phyloP scores from a whole-genome alignment of 192 early-diverging fungal species.

The Coemansia javaensis region DNA sequence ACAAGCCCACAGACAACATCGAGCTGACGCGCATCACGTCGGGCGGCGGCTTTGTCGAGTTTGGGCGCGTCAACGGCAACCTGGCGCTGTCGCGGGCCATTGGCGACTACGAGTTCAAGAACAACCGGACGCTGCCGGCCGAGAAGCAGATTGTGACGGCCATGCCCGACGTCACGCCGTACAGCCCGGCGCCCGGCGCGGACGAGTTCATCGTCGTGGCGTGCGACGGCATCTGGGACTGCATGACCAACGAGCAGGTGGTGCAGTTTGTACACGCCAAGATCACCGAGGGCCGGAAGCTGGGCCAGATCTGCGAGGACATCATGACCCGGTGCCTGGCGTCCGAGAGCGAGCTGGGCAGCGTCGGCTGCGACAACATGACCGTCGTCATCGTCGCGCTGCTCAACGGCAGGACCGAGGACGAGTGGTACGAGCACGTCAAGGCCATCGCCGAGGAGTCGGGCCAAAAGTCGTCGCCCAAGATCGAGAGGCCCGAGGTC shows the following conservation, averaged over 20 bases:
- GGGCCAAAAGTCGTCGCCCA: conserved; percentile 37
- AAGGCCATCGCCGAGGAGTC: conserved; percentile 44
- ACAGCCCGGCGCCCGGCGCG: conserved; percentile 45
- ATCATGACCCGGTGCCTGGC: conserved; percentile 94
- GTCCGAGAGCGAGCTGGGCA: conserved; percentile 77
- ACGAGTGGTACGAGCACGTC: conserved; percentile 68
- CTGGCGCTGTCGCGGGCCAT: conserved; percentile 94
- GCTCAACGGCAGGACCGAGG: conserved; percentile 68
- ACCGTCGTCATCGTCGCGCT: conserved; percentile 88
- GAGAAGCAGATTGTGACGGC: conserved; percentile 95
- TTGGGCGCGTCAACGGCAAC: conserved; percentile 98
- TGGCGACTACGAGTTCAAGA: conserved; percentile 99
- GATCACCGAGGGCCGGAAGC: conserved; percentile 57
- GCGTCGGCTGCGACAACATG: conserved; percentile 99
- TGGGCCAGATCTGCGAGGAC: conserved; percentile 74
- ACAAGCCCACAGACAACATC: conserved; percentile 86
- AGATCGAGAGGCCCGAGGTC: conserved; percentile 21
- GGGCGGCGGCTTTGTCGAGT: conserved; percentile 97
- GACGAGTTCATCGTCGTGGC: conserved; percentile 93
- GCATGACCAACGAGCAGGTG: conserved; percentile 85
- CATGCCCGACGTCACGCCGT: conserved; percentile 81
- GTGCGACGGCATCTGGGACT: conserved; percentile 99
- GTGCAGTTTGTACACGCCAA: conserved; percentile 76
- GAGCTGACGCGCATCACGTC: conserved; percentile 81
- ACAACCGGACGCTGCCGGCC: conserved; percentile 65